A percentile compares a stretch with the other conserved stretches of the same genome.
These are phyloP conservation scores for Elsinoe arachidis DNA, from an alignment of 2,329 filamentous ascomycete genomes.

Conservation along the genomic window DNA sequence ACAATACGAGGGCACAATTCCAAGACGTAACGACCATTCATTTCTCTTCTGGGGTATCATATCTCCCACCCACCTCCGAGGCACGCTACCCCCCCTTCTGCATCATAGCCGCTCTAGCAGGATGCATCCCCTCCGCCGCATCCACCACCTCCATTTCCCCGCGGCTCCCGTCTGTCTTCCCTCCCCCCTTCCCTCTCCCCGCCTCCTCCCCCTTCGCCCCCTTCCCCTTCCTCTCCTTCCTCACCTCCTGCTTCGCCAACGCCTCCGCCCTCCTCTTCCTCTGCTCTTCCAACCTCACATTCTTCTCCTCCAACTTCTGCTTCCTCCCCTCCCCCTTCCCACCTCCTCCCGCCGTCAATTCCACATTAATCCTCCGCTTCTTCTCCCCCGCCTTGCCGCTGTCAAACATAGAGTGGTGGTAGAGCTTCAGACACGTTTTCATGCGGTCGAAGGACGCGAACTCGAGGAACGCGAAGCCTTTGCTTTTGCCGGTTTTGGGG, in stretches of 20 bases:
- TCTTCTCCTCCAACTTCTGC: conserved; percentile 76
- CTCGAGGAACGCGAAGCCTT: conserved; percentile 80
- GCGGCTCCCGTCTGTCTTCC: conserved; percentile 17
- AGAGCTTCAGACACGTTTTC: conserved; percentile 84
- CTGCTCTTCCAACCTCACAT: conserved; percentile 70
- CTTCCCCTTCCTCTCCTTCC: conserved; percentile 31
- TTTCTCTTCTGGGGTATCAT: conserved; percentile 6
- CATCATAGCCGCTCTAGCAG: conserved; percentile 25
- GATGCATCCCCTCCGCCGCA: conserved; percentile 25
- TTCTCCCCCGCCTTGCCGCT: conserved; percentile 34
- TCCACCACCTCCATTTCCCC: conserved; percentile 14
- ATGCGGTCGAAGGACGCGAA: conserved; percentile 80
- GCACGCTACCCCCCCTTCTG: conserved; percentile 1
- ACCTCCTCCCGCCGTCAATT: conserved; percentile 78
- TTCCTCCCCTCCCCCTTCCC: conserved; percentile 67
- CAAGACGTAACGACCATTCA: neutral
- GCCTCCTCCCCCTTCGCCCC: conserved; percentile 25
- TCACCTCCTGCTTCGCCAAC: conserved; percentile 37
- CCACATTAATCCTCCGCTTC: conserved; percentile 79
- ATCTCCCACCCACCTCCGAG: neutral
- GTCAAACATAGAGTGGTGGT: conserved; percentile 76
- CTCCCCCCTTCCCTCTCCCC: conserved; percentile 18
- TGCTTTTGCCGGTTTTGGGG: conserved; percentile 55
- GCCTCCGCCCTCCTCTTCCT: conserved; percentile 46
- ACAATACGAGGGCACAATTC: conserved; percentile 5